Conservation (phyloP, 2,329 filamentous ascomycete genomes). For the Aspergillus hortae region DNA sequence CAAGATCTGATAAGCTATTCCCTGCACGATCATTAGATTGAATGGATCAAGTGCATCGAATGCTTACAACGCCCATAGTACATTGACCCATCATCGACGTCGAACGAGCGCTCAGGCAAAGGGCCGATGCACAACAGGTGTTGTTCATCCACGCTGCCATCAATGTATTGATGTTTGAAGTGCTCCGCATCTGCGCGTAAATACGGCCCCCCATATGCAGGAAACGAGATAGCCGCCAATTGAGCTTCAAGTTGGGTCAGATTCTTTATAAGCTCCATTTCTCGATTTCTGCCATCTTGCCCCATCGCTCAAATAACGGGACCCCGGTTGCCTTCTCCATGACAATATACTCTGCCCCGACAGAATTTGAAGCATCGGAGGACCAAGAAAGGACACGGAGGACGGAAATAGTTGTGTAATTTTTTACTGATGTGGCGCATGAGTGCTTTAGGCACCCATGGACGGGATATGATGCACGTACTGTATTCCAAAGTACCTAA, state of each 20-base stretch:
- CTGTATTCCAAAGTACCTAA: conserved; percentile 26
- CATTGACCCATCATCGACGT: conserved; percentile 5
- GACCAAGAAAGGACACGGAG: conserved; percentile 24
- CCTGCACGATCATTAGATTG: conserved; percentile 14
- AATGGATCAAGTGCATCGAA: no score
- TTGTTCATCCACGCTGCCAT: conserved; percentile 12
- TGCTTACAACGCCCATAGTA: conserved; percentile 14
- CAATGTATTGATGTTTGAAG: conserved; percentile 1
- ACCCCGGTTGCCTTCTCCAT: conserved; percentile 37
- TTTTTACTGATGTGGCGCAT: conserved; percentile 11
- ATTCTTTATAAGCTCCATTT: conserved; percentile 19
- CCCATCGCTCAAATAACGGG: conserved; percentile 27
- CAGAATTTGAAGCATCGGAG: conserved; percentile 20
- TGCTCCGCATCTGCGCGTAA: conserved; percentile 10
- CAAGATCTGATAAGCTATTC: conserved; percentile 12
- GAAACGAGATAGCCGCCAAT: conserved; percentile 16
- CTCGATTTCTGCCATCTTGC: conserved; percentile 13
- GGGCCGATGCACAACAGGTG: conserved; percentile 16
- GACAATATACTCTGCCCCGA: conserved; percentile 40
- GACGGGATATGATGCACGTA: conserved; percentile 7
- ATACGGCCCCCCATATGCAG: conserved; percentile 25
- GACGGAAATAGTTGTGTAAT: conserved; percentile 21
- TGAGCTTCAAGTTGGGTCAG: conserved; percentile 21
- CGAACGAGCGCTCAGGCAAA: conserved; percentile 16
- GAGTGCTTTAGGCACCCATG: background rate